Evolutionary conservation across 805 yeast species (phyloP), one percentile per base, ranked within the genome.

Genomic region (Wickerhamomyces sydowiorum): DNA sequence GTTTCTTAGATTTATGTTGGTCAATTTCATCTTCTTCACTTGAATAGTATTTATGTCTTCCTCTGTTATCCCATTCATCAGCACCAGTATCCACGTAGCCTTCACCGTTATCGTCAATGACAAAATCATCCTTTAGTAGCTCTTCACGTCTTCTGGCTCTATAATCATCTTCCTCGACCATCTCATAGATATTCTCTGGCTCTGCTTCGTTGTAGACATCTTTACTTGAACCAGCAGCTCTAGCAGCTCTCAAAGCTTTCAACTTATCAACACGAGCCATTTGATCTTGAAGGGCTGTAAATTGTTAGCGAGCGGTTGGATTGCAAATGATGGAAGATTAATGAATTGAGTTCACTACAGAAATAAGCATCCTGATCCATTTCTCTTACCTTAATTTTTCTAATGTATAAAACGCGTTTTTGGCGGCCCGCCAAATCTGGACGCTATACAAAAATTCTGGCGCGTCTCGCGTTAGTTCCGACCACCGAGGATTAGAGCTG

Each of bases 11-110:
- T 45, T 59, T 52, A 25, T 52, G 64, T 18, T n/a, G n/a, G n/a
- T 52, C 55, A 29, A 52, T 53, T 14, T 57, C 64, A 6, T 60
- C 65, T 27, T 76, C 84, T 33, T 77, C 83, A n/a, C 78, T 74
- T 46, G 72, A 73, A 53, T 75, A 76, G 40, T 70, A 65, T 29
- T 46, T 39, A 34, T 73, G 75, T 41, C 70, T 67, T 42, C 69
- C 58, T 27, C 69, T 62, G 31, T 68, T 72, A 45, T 81, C 95
- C 90, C 95, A 88, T 45, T 88, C 96, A 53, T 91, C 95, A 7
- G 74, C 86, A 44, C 99, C 99, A 34, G 85, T 85, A 53, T 93
- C 98, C 1, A 88, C 90, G 56, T 91, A 91, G 0, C 97, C 98
- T 49, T 82, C 84, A 24, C 96, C 96, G 51, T 85, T 80, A 60